Percentiles rank a stretch among this genome's conserved stretches.
phyloP scores from a whole-genome alignment of 352 stramenopile species.

The Phytopythium mirpurense region DNA sequence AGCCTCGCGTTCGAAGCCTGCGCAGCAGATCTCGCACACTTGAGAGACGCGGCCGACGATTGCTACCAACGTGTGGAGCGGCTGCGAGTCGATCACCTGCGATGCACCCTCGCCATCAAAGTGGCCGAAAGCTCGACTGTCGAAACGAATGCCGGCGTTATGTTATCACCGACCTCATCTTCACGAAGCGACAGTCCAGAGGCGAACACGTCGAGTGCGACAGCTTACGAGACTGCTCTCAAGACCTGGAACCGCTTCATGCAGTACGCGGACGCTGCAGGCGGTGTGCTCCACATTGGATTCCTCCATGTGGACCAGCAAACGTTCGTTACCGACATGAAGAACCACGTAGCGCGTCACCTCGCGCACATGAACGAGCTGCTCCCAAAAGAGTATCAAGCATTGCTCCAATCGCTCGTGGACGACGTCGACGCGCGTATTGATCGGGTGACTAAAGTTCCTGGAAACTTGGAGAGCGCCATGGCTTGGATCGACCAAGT shows the following conservation, averaged over 20 bases:
- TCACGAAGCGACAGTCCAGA: not conserved
- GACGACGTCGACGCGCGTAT: slow-evolving; percentile 45
- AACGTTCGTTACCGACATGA: slow-evolving; percentile 27
- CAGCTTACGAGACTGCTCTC: slow-evolving; percentile 36
- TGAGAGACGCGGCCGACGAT: slow-evolving; percentile 21
- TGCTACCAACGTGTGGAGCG: slow-evolving; percentile 27
- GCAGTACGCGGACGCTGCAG: slow-evolving; percentile 24
- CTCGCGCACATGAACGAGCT: slow-evolving; percentile 35
- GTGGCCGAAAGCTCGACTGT: slow-evolving; percentile 17
- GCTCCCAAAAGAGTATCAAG: slow-evolving; percentile 45
- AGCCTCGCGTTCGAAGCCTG: slow-evolving; percentile 18
- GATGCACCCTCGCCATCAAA: slow-evolving; percentile 25
- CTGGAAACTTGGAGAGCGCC: slow-evolving; percentile 41
- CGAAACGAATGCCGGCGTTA: not conserved
- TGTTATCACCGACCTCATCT: not conserved
- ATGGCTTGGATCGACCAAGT: slow-evolving; percentile 43
- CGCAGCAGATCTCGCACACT: slow-evolving; percentile 13
- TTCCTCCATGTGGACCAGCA: slow-evolving; percentile 52
- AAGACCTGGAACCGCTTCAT: slow-evolving; percentile 32
- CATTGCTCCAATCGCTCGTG: slow-evolving; percentile 39
- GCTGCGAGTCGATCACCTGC: slow-evolving; percentile 27
- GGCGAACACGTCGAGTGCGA: slow-evolving; percentile 13
- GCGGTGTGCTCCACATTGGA: slow-evolving; percentile 38
- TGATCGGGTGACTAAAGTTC: slow-evolving; percentile 58
- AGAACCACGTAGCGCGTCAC: slow-evolving; percentile 19